Evolutionary conservation across 805 yeast species (phyloP).

Genomic region (Candida morakotiae): DNA sequence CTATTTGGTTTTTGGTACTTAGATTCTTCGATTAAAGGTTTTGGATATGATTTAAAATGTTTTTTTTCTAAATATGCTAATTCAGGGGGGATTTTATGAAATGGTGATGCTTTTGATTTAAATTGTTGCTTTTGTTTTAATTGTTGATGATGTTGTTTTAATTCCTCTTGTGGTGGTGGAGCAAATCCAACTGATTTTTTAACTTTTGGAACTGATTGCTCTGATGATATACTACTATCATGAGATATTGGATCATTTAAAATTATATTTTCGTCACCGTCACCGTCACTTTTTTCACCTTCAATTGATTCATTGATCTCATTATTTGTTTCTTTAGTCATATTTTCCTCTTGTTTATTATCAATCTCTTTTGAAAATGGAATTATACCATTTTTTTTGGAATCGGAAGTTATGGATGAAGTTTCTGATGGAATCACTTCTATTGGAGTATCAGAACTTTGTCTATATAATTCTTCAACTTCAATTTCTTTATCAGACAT

Average conservation of each 20-base stretch:
- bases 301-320: neutral
- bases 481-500: constrained; percentile 1
- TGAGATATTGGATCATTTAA: neutral
- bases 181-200: constrained; percentile 38
- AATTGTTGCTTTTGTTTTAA: constrained; percentile 24
- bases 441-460: constrained; percentile 1
- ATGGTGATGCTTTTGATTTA: constrained; percentile 24
- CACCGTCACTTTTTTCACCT: neutral
- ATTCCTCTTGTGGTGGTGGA: constrained; percentile 31
- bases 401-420: neutral
- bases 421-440: constrained; percentile 3
- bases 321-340: neutral
- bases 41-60: constrained; percentile 21
- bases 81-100: constrained; percentile 40
- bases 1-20: constrained; percentile 2
- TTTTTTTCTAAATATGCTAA: constrained; percentile 31
- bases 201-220: neutral
- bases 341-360: neutral
- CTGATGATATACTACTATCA: no score
- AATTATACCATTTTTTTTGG: neutral
- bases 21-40: constrained; percentile 17
- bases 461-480: neutral
- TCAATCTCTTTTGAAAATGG: neutral
- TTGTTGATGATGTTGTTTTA: constrained; percentile 30
- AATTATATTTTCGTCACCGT: neutral